Conservation (phyloP, 106 monocot genomes). For the Acorus gramineus region DNA sequence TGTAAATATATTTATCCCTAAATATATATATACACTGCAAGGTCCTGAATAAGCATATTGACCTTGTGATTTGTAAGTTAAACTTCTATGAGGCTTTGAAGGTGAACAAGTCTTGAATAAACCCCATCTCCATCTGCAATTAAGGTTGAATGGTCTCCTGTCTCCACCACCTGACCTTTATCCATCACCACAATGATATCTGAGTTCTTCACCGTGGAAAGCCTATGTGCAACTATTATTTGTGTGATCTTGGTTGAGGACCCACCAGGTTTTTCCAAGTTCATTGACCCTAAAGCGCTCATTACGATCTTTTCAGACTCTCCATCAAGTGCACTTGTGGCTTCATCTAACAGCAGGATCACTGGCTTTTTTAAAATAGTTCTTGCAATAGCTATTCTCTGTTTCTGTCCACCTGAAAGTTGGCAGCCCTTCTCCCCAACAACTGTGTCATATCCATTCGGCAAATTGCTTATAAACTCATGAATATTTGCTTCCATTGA, state of each 20-base stretch:
- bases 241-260: constrained; percentile 10
- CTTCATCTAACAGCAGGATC: constrained; percentile 35
- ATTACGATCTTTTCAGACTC: constrained; percentile 26
- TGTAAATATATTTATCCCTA: no score
- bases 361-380: constrained; percentile 22
- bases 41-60: no score
- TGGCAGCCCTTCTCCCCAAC: constrained; percentile 49
- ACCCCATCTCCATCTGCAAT: constrained; percentile 10
- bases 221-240: constrained; percentile 37
- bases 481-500: constrained; percentile 35
- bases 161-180: constrained; percentile 29
- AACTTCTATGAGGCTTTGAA: constrained; percentile 23
- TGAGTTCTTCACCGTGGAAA: constrained; percentile 28
- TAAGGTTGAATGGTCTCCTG: constrained; percentile 19
- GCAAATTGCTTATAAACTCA: constrained; percentile 34
- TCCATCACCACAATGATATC: constrained; percentile 40
- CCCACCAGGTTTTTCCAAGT: constrained; percentile 4
- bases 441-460: constrained; percentile 32
- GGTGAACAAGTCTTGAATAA: constrained; percentile 24
- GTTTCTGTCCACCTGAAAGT: constrained; percentile 36
- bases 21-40: no score
- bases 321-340: constrained; percentile 34
- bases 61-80: background rate
- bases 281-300: constrained; percentile 13
- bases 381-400: constrained; percentile 42